phyloP scores from a whole-genome alignment of 306 rosid genomes.

The Quercus mongolica region DNA sequence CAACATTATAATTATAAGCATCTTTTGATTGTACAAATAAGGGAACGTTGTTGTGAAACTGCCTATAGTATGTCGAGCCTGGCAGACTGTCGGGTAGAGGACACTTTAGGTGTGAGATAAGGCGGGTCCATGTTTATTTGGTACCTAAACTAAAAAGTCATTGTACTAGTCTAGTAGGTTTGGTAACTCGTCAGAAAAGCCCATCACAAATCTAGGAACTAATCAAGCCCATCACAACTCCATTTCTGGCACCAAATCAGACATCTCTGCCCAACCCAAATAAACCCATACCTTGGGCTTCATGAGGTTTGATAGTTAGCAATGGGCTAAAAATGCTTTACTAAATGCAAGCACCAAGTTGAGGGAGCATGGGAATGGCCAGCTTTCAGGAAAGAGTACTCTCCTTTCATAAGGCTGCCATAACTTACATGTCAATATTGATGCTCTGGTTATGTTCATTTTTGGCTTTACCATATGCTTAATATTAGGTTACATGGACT shows the following conservation, averaged over 20 bases:
- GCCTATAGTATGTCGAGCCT: constrained; percentile 39
- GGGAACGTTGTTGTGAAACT: constrained; percentile 35
- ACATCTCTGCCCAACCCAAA: neutral
- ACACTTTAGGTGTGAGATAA: constrained; percentile 3
- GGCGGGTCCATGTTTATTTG: constrained; percentile 12
- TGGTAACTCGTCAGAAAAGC: neutral
- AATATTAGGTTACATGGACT: too few relatives aligned
- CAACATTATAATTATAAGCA: constrained; percentile 19
- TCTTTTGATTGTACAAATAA: constrained; percentile 22
- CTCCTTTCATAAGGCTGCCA: too few relatives aligned
- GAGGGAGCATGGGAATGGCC: neutral
- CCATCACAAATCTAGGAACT: neutral
- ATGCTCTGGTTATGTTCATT: too few relatives aligned
- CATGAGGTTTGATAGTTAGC: neutral
- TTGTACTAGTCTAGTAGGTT: constrained; percentile 1
- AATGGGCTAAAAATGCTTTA: neutral
- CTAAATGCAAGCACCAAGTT: neutral
- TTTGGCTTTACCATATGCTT: too few relatives aligned
- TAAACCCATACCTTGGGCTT: neutral
- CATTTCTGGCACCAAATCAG: neutral
- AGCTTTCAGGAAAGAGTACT: neutral
- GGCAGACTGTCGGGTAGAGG: constrained; percentile 17
- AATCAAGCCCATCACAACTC: neutral
- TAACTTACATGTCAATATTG: too few relatives aligned
- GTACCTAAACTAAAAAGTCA: constrained; percentile 1